A percentile compares a stretch with the other conserved stretches of the same genome.
phyloP scores from a whole-genome alignment of 83 land plant genomes.

The Picea abies region DNA sequence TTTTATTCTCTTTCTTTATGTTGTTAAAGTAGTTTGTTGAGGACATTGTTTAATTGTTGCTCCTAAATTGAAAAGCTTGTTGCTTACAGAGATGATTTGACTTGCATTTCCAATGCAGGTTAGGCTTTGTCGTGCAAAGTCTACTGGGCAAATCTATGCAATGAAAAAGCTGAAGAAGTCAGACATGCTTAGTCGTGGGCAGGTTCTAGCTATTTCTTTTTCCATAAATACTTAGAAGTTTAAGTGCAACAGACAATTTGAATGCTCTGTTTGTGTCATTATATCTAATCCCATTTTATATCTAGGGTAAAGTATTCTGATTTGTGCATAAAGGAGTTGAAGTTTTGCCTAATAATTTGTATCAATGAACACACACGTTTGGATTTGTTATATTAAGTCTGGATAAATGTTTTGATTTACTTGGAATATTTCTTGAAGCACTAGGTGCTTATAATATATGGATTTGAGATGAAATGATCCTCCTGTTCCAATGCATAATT shows the following conservation, averaged over 20 bases:
- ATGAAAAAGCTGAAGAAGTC: conserved; percentile 87
- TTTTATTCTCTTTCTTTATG: neutral
- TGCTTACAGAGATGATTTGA: neutral
- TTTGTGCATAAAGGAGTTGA: neutral
- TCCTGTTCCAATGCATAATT: no score
- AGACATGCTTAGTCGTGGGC: conserved; percentile 72
- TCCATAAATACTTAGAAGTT: neutral
- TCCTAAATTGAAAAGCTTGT: neutral
- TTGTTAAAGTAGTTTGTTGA: neutral
- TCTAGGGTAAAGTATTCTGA: neutral
- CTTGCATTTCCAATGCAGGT: conserved; percentile 44
- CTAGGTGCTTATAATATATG: neutral
- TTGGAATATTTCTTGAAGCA: neutral
- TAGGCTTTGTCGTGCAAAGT: conserved; percentile 72
- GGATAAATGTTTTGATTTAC: neutral
- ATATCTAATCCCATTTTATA: neutral
- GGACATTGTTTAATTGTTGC: neutral
- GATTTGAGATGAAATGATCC: neutral
- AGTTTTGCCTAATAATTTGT: neutral
- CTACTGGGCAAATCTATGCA: conserved; percentile 72
- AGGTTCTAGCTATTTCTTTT: conserved; percentile 29
- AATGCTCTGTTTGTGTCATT: neutral
- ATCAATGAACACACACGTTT: neutral
- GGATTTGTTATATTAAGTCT: no score
- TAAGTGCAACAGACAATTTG: neutral